phyloP scores from a whole-genome alignment of 352 stramenopile species.

The Phytophthora ohioensis region DNA sequence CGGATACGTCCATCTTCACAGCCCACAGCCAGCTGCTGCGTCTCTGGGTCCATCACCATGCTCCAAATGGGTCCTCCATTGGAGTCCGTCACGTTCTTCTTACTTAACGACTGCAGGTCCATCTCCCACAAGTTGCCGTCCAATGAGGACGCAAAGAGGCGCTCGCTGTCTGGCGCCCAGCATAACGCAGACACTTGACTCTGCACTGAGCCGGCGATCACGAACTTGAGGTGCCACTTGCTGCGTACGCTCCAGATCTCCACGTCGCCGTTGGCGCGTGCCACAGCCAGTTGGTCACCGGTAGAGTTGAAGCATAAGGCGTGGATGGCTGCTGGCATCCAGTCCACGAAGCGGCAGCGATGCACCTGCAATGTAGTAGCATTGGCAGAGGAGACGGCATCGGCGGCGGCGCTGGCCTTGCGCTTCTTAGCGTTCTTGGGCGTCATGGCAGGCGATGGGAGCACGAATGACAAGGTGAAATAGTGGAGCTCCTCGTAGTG shows the following conservation, averaged over 20 bases:
- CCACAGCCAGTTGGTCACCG: constrained; percentile 75
- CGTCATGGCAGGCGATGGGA: constrained; percentile 20
- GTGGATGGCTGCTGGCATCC: constrained; percentile 80
- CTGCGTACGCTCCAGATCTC: constrained; percentile 74
- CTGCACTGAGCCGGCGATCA: constrained; percentile 68
- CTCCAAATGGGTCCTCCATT: constrained; percentile 92
- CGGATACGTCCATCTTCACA: constrained; percentile 93
- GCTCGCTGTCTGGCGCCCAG: constrained; percentile 50
- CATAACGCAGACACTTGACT: constrained; percentile 79
- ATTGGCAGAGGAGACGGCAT: constrained; percentile 5
- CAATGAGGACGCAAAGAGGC: constrained; percentile 76
- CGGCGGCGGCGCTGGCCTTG: constrained; percentile 43
- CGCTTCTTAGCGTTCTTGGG: constrained; percentile 60
- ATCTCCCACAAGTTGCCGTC: constrained; percentile 86
- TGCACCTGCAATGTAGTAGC: constrained; percentile 63
- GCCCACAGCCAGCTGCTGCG: constrained; percentile 79
- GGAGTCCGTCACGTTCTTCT: constrained; percentile 85
- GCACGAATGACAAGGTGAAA: constrained; percentile 11
- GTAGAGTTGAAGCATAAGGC: constrained; percentile 64
- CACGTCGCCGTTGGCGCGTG: constrained; percentile 81
- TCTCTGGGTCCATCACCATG: constrained; percentile 74
- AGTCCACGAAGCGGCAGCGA: constrained; percentile 88
- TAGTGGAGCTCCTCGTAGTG: no score
- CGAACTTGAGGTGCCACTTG: constrained; percentile 81
- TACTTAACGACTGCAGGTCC: constrained; percentile 72